These are phyloP conservation scores for Epichloe sp. DNA, from an alignment of 2,329 filamentous ascomycete species.

Conservation along the genomic window DNA sequence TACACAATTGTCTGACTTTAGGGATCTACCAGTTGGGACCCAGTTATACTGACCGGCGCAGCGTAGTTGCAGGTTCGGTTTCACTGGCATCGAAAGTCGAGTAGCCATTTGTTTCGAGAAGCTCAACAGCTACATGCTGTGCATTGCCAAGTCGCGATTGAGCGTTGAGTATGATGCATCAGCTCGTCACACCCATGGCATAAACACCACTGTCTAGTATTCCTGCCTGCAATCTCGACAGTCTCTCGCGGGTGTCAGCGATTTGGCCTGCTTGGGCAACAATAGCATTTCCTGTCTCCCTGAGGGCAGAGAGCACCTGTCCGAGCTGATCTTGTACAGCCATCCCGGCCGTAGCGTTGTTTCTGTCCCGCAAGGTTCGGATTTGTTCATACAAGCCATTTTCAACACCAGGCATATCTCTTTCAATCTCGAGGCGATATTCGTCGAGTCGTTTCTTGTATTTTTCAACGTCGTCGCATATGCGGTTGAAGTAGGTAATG, in stretches of 20 bases:
- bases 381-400: conserved; percentile 33
- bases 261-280: conserved; percentile 29
- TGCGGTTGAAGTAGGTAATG: conserved; percentile 31
- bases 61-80: neutral
- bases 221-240: conserved; percentile 28
- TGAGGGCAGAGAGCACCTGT: conserved; percentile 24
- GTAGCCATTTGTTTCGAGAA: neutral
- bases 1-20: neutral
- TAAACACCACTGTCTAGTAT: conserved; percentile 26
- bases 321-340: conserved; percentile 25
- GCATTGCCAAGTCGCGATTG: neutral
- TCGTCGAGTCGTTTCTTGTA: conserved; percentile 30
- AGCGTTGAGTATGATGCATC: neutral
- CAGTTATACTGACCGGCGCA: neutral
- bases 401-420: conserved; percentile 34
- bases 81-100: neutral
- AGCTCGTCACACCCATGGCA: conserved; percentile 19
- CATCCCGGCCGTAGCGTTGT: conserved; percentile 11
- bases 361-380: conserved; percentile 21
- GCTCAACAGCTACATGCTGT: neutral
- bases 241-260: conserved; percentile 27
- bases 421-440: conserved; percentile 32
- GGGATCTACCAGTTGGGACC: neutral
- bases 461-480: conserved; percentile 29
- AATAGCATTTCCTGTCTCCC: conserved; percentile 28